Conservation (phyloP, 352 stramenopile species). For the Phytopythium litorale region DNA sequence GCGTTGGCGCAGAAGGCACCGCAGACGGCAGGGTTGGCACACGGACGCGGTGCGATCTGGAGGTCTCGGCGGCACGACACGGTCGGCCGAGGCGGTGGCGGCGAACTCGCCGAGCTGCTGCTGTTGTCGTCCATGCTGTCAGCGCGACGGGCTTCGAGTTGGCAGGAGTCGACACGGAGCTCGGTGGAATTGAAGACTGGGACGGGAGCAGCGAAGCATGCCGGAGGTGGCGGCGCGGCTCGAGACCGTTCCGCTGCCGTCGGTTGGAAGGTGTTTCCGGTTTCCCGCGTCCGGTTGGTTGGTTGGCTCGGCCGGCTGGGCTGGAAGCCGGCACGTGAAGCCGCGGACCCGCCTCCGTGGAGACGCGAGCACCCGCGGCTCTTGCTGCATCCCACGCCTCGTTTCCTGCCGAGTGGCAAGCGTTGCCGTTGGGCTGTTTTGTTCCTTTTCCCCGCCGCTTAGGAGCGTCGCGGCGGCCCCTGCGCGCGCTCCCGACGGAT, state of each 20-base stretch:
- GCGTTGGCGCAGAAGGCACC: slow-evolving; percentile 8
- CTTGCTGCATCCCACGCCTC: slow-evolving; percentile 1
- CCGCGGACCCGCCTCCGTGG: background rate
- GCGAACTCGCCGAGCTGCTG: background rate
- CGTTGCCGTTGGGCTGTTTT: slow-evolving; percentile 9
- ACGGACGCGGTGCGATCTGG: slow-evolving; percentile 8
- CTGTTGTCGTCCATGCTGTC: background rate
- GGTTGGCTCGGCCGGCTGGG: background rate
- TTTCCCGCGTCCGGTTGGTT: background rate
- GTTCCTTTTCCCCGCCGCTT: background rate
- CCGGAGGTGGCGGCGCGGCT: background rate
- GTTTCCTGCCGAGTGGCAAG: background rate
- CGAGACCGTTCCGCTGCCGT: slow-evolving; percentile 1
- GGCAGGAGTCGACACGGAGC: background rate
- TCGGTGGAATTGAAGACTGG: background rate
- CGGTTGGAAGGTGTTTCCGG: background rate
- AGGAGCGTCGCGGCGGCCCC: slow-evolving; percentile 1
- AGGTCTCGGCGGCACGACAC: slow-evolving; percentile 11
- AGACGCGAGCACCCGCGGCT: background rate
- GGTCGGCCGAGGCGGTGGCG: background rate
- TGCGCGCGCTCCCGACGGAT: background rate
- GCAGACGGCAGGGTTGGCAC: slow-evolving; percentile 5
- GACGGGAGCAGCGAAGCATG: background rate
- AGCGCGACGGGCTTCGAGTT: background rate
- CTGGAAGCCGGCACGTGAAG: background rate